Evolutionary conservation across 495 filamentous ascomycete species (phyloP), one percentile per base, ranked within the genome.

Genomic region (Clavariopsis aquatica): DNA sequence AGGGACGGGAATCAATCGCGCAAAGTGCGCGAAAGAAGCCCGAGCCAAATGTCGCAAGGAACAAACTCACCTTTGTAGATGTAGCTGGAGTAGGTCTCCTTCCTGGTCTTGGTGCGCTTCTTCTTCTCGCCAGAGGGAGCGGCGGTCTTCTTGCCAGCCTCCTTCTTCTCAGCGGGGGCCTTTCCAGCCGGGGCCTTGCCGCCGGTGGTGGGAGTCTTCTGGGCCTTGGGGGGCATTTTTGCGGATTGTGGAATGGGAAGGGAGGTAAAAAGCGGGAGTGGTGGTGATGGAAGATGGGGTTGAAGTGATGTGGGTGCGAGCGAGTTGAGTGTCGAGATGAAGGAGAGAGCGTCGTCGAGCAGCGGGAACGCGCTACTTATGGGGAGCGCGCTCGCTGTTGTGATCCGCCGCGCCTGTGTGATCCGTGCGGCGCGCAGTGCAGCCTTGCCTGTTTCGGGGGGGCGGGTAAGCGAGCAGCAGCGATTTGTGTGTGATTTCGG

Each of bases 21-120:
- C 29, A 52, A 47, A 27, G 41, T 57, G 52, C 24, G 43, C 57
- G 59, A 66, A 62, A 75, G 73, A 57, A 29, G 6, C 20, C 24
- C 41, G 56, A 49, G 58, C 28, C 58, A 46, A 46, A 26, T 24
- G 64, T 43, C 60, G 51, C 31, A n/a, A n/a, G n/a, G 31, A 45
- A 55, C 43, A 45, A 62, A 74, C 89, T 79, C 79, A 96, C 94
- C 94, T 85, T 98, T 98, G 88, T 98, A 98, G 84, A 98, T 98
- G 88, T 98, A 98, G 46, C 89, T 94, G 70, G 91, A 96, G 83
- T 98, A 98, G 57, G 94, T 98, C 87, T 98, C 94, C 90, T 97
- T 97, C 80, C 94, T 88, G 71, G 94, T 89, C 93, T 98, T 98
- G 85, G 91, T 96, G 73, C 95, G 91, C 92, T 98, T 98, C 90